Percentiles rank a stretch among this genome's conserved stretches.
These are phyloP conservation scores for Ogataea angusta DNA, from an alignment of 805 yeast genomes.

Conservation along the genomic window DNA sequence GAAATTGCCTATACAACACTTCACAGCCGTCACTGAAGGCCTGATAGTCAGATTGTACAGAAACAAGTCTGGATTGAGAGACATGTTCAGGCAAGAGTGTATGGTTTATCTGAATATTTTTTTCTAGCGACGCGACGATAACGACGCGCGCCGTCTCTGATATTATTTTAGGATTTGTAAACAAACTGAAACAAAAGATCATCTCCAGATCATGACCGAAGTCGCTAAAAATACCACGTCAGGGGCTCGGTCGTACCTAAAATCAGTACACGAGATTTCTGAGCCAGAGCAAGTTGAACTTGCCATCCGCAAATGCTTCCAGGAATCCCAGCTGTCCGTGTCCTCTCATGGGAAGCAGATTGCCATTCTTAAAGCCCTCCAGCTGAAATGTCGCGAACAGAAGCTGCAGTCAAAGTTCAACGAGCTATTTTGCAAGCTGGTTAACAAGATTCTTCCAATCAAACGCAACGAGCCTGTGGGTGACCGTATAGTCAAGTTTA, in stretches of 20 bases:
- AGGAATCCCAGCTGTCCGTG: conserved; percentile 70
- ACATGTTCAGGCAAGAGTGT: conserved; percentile 10
- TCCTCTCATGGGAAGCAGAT: conserved; percentile 78
- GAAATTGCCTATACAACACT: conserved; percentile 68
- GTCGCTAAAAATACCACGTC: conserved; percentile 2
- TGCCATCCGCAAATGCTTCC: conserved; percentile 67
- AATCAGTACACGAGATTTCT: conserved; percentile 12
- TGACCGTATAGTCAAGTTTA: conserved; percentile 70
- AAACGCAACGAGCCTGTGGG: conserved; percentile 70
- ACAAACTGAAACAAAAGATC: conserved; percentile 12
- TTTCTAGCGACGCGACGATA: conserved; percentile 11
- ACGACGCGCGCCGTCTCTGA: conserved; percentile 6
- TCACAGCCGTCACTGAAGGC: conserved; percentile 50
- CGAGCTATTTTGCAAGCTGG: conserved; percentile 52
- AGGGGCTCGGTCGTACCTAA: conserved; percentile 7
- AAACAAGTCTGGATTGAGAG: conserved; percentile 37
- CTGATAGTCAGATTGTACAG: conserved; percentile 73
- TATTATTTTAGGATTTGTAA: conserved; percentile 4
- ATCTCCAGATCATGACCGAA: conserved; percentile 5
- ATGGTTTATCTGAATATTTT: neutral
- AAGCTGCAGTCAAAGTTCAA: conserved; percentile 58
- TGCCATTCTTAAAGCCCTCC: conserved; percentile 57
- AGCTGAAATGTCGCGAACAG: conserved; percentile 49
- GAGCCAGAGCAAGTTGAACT: conserved; percentile 35
- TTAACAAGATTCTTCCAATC: conserved; percentile 63